Evolutionary conservation across 345 rosid genomes (phyloP).

Genomic region (Euclidium syriacum): DNA sequence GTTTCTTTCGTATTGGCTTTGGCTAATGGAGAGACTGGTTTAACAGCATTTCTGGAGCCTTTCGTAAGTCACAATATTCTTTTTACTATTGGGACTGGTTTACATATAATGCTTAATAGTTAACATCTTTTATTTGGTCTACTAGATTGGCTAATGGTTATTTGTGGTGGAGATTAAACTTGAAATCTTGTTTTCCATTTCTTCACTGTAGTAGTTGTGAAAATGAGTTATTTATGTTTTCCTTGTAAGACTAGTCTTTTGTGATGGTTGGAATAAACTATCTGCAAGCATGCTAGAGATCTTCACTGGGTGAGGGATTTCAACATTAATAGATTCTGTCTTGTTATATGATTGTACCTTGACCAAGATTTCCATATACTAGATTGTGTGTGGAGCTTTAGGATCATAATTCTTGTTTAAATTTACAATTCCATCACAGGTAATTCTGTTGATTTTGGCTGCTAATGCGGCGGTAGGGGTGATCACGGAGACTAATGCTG

Average conservation of each 20-base stretch:
- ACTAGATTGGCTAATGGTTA: background rate
- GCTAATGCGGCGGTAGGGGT: constrained; percentile 99
- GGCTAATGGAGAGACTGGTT: constrained; percentile 94
- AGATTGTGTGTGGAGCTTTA: background rate
- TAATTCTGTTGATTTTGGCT: constrained; percentile 91
- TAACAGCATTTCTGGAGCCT: constrained; percentile 96
- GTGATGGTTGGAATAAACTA: background rate
- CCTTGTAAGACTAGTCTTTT: background rate
- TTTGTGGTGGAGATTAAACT: background rate
- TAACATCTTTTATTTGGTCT: background rate
- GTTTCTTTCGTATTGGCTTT: constrained; percentile 84
- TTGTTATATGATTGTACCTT: background rate
- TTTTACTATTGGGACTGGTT: background rate
- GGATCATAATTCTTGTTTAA: constrained; percentile 13
- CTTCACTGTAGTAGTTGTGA: background rate
- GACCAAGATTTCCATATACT: background rate
- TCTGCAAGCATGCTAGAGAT: background rate
- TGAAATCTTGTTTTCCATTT: background rate
- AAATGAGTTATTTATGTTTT: background rate
- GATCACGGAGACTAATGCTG: constrained; percentile 98
- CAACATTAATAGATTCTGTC: background rate
- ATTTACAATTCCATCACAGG: constrained; percentile 41
- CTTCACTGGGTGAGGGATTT: background rate
- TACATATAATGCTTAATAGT: background rate
- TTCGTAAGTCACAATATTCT: constrained; percentile 58